These are phyloP conservation scores for Dipodascopsis uninucleata DNA, from an alignment of 805 yeast genomes.

Conservation along the genomic window DNA sequence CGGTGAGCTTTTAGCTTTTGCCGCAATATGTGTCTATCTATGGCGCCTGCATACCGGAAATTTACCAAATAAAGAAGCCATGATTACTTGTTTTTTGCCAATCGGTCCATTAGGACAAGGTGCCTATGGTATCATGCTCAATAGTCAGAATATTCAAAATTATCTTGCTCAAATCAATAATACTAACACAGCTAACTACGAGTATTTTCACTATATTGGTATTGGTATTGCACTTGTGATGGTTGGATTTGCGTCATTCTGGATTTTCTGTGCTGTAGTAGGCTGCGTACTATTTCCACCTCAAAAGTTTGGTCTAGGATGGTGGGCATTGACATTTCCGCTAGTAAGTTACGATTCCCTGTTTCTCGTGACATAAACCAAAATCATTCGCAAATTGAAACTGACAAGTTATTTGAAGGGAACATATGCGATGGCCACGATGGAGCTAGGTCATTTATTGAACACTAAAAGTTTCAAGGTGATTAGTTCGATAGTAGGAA, in stretches of 20 bases:
- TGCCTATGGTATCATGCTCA: constrained; percentile 57
- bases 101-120: constrained; percentile 88
- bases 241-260: constrained; percentile 56
- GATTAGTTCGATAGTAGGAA: constrained; percentile 58
- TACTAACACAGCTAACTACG: constrained; percentile 31
- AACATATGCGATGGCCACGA: constrained; percentile 63
- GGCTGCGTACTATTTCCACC: constrained; percentile 38
- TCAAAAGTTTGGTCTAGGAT: constrained; percentile 46
- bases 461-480: constrained; percentile 58
- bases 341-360: constrained; percentile 32
- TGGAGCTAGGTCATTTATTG: constrained; percentile 48
- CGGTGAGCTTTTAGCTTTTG: constrained; percentile 59
- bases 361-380: not conserved
- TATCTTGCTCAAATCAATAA: constrained; percentile 27
- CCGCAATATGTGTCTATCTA: constrained; percentile 53
- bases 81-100: constrained; percentile 65
- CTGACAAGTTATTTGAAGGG: constrained; percentile 41
- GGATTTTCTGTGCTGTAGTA: constrained; percentile 46
- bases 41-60: constrained; percentile 57
- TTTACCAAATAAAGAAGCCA: constrained; percentile 44
- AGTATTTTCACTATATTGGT: constrained; percentile 35
- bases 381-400: not conserved
- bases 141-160: constrained; percentile 45
- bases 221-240: constrained; percentile 45
- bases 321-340: constrained; percentile 91